A percentile compares a stretch with the other conserved stretches of the same genome.
These are phyloP conservation scores for Coemansia sp. DNA, from an alignment of 192 early-diverging fungal genomes.

Conservation along the genomic window DNA sequence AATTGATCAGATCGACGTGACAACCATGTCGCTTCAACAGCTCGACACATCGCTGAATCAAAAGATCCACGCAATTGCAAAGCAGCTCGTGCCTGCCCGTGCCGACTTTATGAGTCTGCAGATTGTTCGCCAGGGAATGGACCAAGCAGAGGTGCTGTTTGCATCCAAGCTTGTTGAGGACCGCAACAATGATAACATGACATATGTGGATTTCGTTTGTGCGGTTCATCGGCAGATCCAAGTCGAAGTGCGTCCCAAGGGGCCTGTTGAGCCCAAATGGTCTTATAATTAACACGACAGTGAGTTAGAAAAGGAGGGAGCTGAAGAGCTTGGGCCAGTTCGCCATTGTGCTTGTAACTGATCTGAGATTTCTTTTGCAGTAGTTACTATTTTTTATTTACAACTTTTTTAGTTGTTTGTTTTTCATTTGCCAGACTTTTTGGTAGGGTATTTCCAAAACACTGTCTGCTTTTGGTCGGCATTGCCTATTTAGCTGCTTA, in stretches of 20 bases:
- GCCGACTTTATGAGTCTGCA: conserved; percentile 65
- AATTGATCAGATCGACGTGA: conserved; percentile 68
- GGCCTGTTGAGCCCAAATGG: conserved; percentile 39
- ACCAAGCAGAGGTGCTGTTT: conserved; percentile 80
- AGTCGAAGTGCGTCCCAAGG: conserved; percentile 63
- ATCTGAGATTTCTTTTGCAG: background rate
- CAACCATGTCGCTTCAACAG: conserved; percentile 59
- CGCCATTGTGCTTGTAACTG: too few species aligned
- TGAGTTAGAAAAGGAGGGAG: background rate
- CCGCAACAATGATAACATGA: conserved; percentile 81
- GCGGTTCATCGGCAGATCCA: conserved; percentile 86
- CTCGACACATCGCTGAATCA: conserved; percentile 63
- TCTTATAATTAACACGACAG: conserved; percentile 38
- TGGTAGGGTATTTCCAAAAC: too few species aligned
- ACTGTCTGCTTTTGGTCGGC: too few species aligned
- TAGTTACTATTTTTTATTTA: background rate
- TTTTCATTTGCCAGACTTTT: background rate
- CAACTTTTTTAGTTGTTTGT: conserved; percentile 3
- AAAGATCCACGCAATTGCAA: conserved; percentile 66
- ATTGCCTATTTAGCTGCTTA: too few species aligned
- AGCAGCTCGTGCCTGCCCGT: conserved; percentile 64
- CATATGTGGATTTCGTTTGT: conserved; percentile 92
- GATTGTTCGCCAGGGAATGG: conserved; percentile 83
- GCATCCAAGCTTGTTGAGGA: conserved; percentile 81
- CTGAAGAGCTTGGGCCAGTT: too few species aligned